A percentile compares a stretch with the other conserved stretches of the same genome.
These are phyloP conservation scores for Ormosia semicastrata DNA, from an alignment of 306 rosid genomes.

Conservation along the genomic window DNA sequence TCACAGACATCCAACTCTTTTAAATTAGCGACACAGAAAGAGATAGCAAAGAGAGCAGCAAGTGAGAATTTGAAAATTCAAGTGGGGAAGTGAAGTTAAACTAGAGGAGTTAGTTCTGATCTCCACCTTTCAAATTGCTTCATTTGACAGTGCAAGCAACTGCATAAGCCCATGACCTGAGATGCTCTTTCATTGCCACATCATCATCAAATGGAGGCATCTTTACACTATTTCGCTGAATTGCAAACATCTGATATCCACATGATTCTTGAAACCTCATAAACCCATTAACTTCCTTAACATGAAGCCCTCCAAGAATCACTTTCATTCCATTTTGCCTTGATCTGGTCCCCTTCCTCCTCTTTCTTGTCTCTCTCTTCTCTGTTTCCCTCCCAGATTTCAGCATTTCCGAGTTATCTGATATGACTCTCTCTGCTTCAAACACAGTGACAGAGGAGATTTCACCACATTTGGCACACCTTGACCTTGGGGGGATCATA, in stretches of 20 bases:
- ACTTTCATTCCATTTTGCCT: neutral
- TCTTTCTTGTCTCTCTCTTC: constrained; percentile 21
- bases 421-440: neutral
- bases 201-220: constrained; percentile 52
- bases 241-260: neutral
- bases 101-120: neutral
- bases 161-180: constrained; percentile 74
- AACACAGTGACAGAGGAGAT: neutral
- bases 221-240: neutral
- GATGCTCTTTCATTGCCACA: constrained; percentile 68
- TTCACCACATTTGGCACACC: constrained; percentile 5
- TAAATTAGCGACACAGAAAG: neutral
- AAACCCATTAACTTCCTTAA: constrained; percentile 5
- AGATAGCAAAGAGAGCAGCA: neutral
- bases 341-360: constrained; percentile 17
- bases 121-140: neutral
- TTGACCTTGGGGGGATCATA: neutral
- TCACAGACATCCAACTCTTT: neutral
- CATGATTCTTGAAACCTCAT: neutral
- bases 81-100: neutral
- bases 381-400: constrained; percentile 3
- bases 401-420: neutral
- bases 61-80: neutral
- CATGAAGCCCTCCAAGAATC: constrained; percentile 32
- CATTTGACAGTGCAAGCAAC: constrained; percentile 64